Percentiles rank a stretch among this genome's conserved stretches.
Conservation (phyloP, 257 asterid genomes). For the Nicotiana paniculata region DNA sequence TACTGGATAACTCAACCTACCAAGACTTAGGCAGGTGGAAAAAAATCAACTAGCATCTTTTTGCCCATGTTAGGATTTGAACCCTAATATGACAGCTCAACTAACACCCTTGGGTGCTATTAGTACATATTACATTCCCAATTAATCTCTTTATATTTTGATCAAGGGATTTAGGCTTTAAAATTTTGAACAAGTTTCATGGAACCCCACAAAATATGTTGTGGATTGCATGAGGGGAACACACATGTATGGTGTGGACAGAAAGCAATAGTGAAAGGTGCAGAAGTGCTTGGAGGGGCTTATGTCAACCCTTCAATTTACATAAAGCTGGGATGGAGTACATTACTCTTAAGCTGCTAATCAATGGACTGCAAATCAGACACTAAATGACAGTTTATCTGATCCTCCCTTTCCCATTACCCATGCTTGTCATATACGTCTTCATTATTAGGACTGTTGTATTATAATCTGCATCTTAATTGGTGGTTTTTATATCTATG, state of each 20-base stretch:
- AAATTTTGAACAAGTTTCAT: constrained; percentile 43
- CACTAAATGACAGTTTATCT: constrained; percentile 40
- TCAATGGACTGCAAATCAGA: constrained; percentile 45
- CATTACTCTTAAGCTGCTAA: constrained; percentile 73
- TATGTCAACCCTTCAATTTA: constrained; percentile 39
- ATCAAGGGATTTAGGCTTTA: background rate
- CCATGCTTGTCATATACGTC: constrained; percentile 33
- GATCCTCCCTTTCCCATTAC: constrained; percentile 45
- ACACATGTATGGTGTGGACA: constrained; percentile 60
- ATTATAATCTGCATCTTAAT: background rate
- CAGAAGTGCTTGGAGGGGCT: constrained; percentile 42
- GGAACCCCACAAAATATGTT: constrained; percentile 45
- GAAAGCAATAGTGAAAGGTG: constrained; percentile 43
- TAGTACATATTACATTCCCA: too few species aligned
- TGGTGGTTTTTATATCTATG: background rate
- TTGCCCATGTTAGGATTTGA: too few species aligned
- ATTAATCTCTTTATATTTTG: too few species aligned
- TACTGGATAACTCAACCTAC: too few species aligned
- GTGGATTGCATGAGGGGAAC: constrained; percentile 55
- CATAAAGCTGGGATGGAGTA: constrained; percentile 81
- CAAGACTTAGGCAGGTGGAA: too few species aligned
- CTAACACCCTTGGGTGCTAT: too few species aligned
- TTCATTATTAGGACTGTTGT: background rate
- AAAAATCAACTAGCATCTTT: too few species aligned
- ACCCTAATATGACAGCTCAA: too few species aligned